These are phyloP conservation scores for Aspergillus ochraceus DNA, from an alignment of 2,329 filamentous ascomycete genomes.

Conservation along the genomic window DNA sequence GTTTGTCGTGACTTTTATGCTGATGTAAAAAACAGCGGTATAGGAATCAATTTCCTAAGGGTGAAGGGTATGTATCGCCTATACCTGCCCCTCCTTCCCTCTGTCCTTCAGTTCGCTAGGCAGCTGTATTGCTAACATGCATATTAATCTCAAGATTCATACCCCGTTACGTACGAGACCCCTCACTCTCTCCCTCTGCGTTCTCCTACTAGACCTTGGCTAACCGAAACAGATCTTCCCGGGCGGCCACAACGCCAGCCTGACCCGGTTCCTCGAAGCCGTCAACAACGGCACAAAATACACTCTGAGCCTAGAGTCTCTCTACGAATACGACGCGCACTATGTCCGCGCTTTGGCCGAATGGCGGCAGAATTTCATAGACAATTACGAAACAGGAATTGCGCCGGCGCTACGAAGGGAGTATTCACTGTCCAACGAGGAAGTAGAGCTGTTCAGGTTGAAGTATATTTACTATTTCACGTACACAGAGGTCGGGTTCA, in stretches of 20 bases:
- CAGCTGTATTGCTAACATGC: no score
- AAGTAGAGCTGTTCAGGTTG: not conserved
- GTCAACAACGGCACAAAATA: not conserved
- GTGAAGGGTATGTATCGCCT: not conserved
- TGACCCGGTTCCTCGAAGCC: not conserved
- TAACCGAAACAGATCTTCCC: not conserved
- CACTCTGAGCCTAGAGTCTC: not conserved
- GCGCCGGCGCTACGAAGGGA: not conserved
- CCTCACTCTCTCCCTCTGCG: no score
- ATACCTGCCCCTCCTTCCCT: no score
- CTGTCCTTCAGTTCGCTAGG: no score
- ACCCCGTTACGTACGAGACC: not conserved
- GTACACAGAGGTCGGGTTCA: not conserved
- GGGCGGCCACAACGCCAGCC: not conserved
- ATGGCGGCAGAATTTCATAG: not conserved
- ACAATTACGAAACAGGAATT: not conserved
- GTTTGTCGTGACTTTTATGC: no score
- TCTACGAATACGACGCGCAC: not conserved
- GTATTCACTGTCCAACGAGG: not conserved
- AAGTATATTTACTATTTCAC: not conserved
- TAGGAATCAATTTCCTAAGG: not conserved
- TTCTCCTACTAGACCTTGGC: not conserved
- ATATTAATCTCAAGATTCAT: not conserved
- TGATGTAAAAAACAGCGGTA: not conserved
- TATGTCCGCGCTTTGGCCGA: not conserved